phyloP scores from a whole-genome alignment of 805 yeast genomes.

The Alloascoidea africana region DNA sequence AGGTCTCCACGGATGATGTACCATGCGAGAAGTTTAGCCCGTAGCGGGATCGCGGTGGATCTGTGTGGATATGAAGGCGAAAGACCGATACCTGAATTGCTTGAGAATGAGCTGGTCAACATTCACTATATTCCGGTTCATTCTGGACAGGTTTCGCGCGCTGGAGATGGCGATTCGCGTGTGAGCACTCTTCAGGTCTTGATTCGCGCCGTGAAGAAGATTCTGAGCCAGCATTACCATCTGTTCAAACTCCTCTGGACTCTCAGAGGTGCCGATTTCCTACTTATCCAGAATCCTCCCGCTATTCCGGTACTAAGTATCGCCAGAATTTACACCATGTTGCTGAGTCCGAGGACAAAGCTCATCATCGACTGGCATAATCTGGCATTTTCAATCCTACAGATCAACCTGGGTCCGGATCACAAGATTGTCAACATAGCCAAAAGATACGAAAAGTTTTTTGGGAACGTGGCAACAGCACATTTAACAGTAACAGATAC shows the following conservation, averaged over 20 bases:
- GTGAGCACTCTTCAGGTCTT: no score
- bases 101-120: constrained; percentile 5
- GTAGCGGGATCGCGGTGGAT: constrained; percentile 56
- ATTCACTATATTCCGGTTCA: constrained; percentile 15
- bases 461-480: constrained; percentile 50
- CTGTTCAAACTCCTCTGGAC: constrained; percentile 33
- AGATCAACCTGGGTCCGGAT: constrained; percentile 34
- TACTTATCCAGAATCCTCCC: constrained; percentile 81
- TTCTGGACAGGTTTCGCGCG: not conserved
- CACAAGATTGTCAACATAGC: constrained; percentile 53
- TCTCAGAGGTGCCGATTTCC: constrained; percentile 46
- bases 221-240: constrained; percentile 34
- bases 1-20: constrained; percentile 92
- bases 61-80: constrained; percentile 57
- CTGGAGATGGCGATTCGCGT: no score
- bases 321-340: constrained; percentile 33
- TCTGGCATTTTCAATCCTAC: constrained; percentile 71
- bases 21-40: constrained; percentile 71
- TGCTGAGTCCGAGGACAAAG: constrained; percentile 36
- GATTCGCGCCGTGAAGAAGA: constrained; percentile 43
- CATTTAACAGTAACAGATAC: constrained; percentile 70
- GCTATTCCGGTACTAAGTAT: constrained; percentile 68
- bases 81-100: constrained; percentile 7
- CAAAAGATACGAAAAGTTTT: constrained; percentile 42
- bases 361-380: constrained; percentile 94